Base-by-base conservation (phyloP, 1,284 basidiomycete species). In the Ganoderma sinense region DNA sequence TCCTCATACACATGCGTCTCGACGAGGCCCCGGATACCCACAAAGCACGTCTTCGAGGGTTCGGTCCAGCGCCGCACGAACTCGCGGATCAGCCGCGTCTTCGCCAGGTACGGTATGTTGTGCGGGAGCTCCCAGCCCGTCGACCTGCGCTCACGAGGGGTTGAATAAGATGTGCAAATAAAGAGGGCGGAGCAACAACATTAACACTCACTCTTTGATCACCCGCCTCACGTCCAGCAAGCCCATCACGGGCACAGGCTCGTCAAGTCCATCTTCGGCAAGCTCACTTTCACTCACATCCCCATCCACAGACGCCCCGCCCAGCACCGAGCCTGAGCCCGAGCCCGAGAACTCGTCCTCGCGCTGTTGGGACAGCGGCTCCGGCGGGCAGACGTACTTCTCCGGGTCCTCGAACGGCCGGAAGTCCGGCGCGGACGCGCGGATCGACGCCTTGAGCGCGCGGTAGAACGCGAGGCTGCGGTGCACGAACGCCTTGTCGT, bases 101-200 rank as follows among this genome's bases (percentile, higher is more conserved):
- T 87, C 2, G 86, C 86, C 48, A 85, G 83, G 61, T 85, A 88
- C 0, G 87, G 88, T 41, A 88, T 77, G 62, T 87, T 81, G 5
- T 80, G 79, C 0, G 86, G 86, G 6, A 89, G 81, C 66, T 89
- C 87, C 88, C 88, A 89, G 3, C 78, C 80, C 4, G 81, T 84
- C 10, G 82, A 23, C 45, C 39, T 1, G 2, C 0, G 71, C 13
- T 14, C 60, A 43, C 14, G 39, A 43, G 29, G 26, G 16, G 11
- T n/a, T 51, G 11, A 5, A 6, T 8, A 1, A 7, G 60, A 31
- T 2, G 26, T 23, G n/a, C n/a, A n/a, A n/a, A n/a, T n/a, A n/a
- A n/a, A n/a, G n/a, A n/a, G n/a, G n/a, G n/a, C n/a, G n/a, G n/a
- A n/a, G n/a, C n/a, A n/a, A n/a, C n/a, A n/a, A n/a, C n/a, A n/a